phyloP scores from a whole-genome alignment of 192 early-diverging fungal species.

The Coemansia sp. region DNA sequence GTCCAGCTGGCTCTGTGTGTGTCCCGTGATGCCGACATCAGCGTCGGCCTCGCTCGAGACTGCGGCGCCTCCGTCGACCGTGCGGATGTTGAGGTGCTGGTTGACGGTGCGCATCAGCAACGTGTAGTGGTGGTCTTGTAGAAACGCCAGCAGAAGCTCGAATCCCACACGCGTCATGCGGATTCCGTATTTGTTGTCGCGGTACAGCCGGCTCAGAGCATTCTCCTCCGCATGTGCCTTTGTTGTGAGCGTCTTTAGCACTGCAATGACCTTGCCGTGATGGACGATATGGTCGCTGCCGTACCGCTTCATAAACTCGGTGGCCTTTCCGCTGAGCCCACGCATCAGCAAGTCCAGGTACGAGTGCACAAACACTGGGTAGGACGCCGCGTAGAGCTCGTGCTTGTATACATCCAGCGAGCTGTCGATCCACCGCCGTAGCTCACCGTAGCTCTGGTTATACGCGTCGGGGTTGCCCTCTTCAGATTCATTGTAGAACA shows the following conservation, averaged over 20 bases:
- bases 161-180: slow-evolving; percentile 83
- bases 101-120: slow-evolving; percentile 88
- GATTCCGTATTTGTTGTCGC: slow-evolving; percentile 79
- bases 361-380: slow-evolving; percentile 88
- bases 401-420: slow-evolving; percentile 94
- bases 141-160: slow-evolving; percentile 83
- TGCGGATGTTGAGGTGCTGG: slow-evolving; percentile 80
- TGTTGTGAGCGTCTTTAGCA: slow-evolving; percentile 67
- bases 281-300: slow-evolving; percentile 71
- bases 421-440: slow-evolving; percentile 87
- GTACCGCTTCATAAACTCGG: slow-evolving; percentile 73
- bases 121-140: slow-evolving; percentile 91
- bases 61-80: slow-evolving; percentile 33
- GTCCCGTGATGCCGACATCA: slow-evolving; percentile 73
- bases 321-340: slow-evolving; percentile 42
- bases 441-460: slow-evolving; percentile 69
- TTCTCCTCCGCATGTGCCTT: slow-evolving; percentile 77
- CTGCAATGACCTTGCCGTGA: slow-evolving; percentile 71
- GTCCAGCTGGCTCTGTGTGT: slow-evolving; percentile 68
- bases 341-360: slow-evolving; percentile 80
- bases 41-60: slow-evolving; percentile 48
- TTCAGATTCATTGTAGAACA: slow-evolving; percentile 69
- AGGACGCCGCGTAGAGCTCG: slow-evolving; percentile 80
- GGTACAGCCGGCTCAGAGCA: slow-evolving; percentile 76
- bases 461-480: slow-evolving; percentile 81